Base-by-base conservation (phyloP, 257 asterid species). In the Buddleja alternifolia region DNA sequence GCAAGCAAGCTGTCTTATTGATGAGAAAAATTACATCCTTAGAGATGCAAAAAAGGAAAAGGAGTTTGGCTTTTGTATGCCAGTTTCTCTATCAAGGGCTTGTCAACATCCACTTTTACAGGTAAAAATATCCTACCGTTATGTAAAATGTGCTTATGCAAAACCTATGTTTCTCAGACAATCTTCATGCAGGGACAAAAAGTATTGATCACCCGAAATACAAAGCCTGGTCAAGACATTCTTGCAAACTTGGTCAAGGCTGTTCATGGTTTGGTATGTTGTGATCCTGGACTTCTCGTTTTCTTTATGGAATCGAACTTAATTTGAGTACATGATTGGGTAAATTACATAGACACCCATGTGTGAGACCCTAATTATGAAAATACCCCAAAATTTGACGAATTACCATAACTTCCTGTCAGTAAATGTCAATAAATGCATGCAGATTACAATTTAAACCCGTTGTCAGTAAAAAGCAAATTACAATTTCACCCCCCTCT, bases 141-240 rank as follows among this genome's bases (percentile, higher is more conserved):
- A 44, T 14, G 60, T 29, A 45, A 66, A 45, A 45, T 37, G 48
- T 60, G 73, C 32, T 70, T 44, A 14, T 61, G 24, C 10, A 29
- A 48, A 60, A n/a, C 55, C n/a, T 48, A n/a, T 65, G 36, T 47
- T 73, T 57, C 29, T 45, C 78, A 79, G 59, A 81, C 63, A 70
- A 61, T 48, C 34, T 69, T 56, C 70, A n/a, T 82, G 82, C 93
- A 94, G 99, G 97, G 93, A 25, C 90, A 64, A 59, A 84, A 83
- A 77, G 97, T 94, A 48, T 75, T 89, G 29, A 73, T 89, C 69
- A 94, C 99, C 63, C 96, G 91, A 40, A 94, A 87, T 77, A 91
- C 97, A 21, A 94, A 91, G 79, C 99, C 99, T 19, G 95, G 97
- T 58, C 89, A 81, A 82, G 96, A 82, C 67, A 86, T 89, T 73